Evolutionary conservation across 192 early-diverging fungal species (phyloP).

Genomic region (Phycomyces nitens): DNA sequence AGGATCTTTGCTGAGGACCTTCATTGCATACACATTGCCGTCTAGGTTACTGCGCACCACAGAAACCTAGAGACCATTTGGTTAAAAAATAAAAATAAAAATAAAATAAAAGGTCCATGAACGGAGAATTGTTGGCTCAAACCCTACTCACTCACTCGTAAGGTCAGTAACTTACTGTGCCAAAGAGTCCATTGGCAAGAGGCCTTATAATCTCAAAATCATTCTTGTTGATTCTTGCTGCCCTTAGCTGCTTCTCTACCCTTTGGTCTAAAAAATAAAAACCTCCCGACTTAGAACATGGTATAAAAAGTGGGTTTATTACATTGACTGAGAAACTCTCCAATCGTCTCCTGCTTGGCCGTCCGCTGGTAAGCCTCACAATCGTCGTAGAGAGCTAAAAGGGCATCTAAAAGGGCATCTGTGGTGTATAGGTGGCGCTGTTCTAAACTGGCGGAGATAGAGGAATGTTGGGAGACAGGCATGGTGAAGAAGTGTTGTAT

Average conservation of each 20-base stretch:
- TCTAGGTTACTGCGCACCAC: slow-evolving; percentile 73
- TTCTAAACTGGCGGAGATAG: neutral
- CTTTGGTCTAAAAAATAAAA: neutral
- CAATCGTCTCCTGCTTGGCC: neutral
- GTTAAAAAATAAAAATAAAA: neutral
- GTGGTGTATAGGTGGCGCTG: neutral
- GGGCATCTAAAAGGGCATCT: neutral
- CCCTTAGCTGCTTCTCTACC: neutral
- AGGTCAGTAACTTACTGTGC: slow-evolving; percentile 48
- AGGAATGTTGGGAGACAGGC: neutral
- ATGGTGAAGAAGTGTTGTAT: neutral
- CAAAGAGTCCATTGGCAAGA: slow-evolving; percentile 71
- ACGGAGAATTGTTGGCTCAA: neutral
- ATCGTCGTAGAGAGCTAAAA: neutral
- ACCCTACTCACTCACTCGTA: neutral
- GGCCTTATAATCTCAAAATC: slow-evolving; percentile 82
- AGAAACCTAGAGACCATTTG: neutral
- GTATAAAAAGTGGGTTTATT: neutral
- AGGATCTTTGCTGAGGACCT: slow-evolving; percentile 67
- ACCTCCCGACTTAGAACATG: too few species aligned
- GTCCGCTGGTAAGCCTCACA: neutral
- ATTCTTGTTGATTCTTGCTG: slow-evolving; percentile 15
- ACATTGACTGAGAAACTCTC: neutral
- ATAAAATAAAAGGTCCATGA: neutral
- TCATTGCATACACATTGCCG: slow-evolving; percentile 76